Percentiles rank a stretch among this genome's conserved stretches.
These are phyloP conservation scores for Podosphaera xanthii DNA, from an alignment of 2,329 filamentous ascomycete species.

Conservation along the genomic window DNA sequence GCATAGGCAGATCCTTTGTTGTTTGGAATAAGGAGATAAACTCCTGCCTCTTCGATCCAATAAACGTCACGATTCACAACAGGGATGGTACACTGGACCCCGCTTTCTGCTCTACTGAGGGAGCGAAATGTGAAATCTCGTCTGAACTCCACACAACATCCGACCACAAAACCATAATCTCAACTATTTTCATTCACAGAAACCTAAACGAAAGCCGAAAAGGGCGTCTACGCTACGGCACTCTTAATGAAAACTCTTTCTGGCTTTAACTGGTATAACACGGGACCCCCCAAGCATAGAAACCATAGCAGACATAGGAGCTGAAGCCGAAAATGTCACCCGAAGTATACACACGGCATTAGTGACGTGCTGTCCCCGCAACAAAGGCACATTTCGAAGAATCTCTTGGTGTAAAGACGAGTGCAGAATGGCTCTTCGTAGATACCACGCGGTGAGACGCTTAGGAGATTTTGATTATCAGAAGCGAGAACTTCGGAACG, in stretches of 20 bases:
- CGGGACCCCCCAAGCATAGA: background rate
- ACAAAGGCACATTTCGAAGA: background rate
- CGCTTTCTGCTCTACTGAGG: background rate
- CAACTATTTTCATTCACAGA: background rate
- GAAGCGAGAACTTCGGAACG: background rate
- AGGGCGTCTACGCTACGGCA: background rate
- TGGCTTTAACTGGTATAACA: background rate
- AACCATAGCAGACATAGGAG: background rate
- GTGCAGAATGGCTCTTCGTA: background rate
- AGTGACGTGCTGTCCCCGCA: background rate
- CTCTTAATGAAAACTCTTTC: background rate
- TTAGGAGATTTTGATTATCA: background rate
- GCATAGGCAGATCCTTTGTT: too few relatives aligned
- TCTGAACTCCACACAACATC: background rate
- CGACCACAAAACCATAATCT: background rate
- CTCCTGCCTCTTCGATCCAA: background rate
- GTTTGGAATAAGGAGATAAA: background rate
- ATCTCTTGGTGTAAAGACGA: background rate
- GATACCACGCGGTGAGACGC: background rate
- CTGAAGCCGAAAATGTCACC: background rate
- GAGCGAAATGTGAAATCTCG: background rate
- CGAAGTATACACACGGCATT: background rate
- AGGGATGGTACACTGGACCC: background rate
- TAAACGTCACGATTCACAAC: background rate
- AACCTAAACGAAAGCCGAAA: background rate